phyloP scores from a whole-genome alignment of 1,139 yeast genomes.

The Taphrina confusa region DNA sequence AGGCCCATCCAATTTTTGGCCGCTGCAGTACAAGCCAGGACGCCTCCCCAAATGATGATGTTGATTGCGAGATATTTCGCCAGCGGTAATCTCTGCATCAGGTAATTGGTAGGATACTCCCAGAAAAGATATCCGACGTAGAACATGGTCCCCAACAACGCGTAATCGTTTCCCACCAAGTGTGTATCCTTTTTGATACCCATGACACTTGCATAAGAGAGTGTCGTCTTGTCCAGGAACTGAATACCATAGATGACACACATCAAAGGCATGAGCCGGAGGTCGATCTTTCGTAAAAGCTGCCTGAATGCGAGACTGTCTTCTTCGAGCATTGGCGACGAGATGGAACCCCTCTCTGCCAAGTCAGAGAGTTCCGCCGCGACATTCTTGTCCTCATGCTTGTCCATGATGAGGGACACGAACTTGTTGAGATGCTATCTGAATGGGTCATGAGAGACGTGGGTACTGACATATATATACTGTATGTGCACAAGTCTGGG shows the following conservation, averaged over 20 bases:
- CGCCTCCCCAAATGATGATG: constrained; percentile 56
- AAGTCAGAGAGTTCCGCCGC: not conserved
- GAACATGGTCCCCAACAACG: constrained; percentile 62
- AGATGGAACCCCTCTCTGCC: constrained; percentile 20
- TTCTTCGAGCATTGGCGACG: not conserved
- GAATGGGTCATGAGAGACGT: too few relatives aligned
- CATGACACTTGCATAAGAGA: constrained; percentile 62
- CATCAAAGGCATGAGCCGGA: constrained; percentile 55
- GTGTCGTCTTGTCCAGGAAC: constrained; percentile 65
- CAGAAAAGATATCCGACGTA: constrained; percentile 57
- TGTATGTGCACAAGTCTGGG: too few relatives aligned
- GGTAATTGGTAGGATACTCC: constrained; percentile 57
- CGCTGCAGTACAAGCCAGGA: constrained; percentile 55
- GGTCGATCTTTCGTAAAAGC: constrained; percentile 54
- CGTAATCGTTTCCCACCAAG: constrained; percentile 49
- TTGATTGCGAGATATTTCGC: constrained; percentile 55
- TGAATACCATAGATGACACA: constrained; percentile 59
- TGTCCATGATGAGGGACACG: not conserved
- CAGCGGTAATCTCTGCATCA: constrained; percentile 58
- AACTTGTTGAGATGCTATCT: too few relatives aligned
- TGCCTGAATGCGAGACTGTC: constrained; percentile 12
- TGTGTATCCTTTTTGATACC: constrained; percentile 53
- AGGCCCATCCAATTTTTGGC: constrained; percentile 54
- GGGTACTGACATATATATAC: too few relatives aligned
- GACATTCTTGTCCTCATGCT: not conserved